A percentile compares a stretch with the other conserved stretches of the same genome.
phyloP scores from a whole-genome alignment of 495 filamentous ascomycete species.

The Cercophora samala region DNA sequence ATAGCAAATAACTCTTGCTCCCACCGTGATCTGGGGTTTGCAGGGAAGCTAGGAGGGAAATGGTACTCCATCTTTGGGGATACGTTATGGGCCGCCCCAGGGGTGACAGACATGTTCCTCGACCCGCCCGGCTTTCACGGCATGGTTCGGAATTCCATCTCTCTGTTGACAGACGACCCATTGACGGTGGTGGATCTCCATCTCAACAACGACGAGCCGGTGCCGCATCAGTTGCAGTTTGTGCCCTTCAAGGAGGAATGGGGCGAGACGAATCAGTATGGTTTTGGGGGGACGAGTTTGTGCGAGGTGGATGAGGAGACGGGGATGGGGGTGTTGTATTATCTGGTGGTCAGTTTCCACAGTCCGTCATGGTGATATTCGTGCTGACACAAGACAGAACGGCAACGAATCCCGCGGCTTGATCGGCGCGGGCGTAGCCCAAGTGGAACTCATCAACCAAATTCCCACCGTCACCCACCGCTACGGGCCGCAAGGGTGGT shows the following conservation, averaged over 20 bases:
- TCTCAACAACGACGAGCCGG: conserved; percentile 32
- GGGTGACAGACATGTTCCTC: conserved; percentile 26
- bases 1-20: conserved; percentile 37
- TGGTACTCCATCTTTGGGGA: conserved; percentile 42
- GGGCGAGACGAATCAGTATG: conserved; percentile 33
- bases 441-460: conserved; percentile 31
- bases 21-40: conserved; percentile 42
- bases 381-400: conserved; percentile 23
- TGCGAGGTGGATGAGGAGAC: conserved; percentile 29
- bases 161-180: conserved; percentile 32
- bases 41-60: conserved; percentile 33
- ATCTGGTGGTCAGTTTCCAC: conserved; percentile 26
- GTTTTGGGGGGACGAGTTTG: conserved; percentile 39
- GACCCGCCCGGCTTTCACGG: conserved; percentile 35
- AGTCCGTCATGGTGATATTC: not conserved
- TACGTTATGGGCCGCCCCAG: conserved; percentile 35
- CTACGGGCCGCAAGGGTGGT: conserved; percentile 33
- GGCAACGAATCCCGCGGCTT: conserved; percentile 27
- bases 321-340: conserved; percentile 28
- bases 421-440: conserved; percentile 35
- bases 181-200: conserved; percentile 31
- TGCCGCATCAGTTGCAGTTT: conserved; percentile 34
- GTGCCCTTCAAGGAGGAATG: conserved; percentile 33
- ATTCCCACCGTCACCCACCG: conserved; percentile 35
- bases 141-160: conserved; percentile 37